These are phyloP conservation scores for Candida sojae DNA, from an alignment of 1,139 yeast genomes.

Conservation along the genomic window DNA sequence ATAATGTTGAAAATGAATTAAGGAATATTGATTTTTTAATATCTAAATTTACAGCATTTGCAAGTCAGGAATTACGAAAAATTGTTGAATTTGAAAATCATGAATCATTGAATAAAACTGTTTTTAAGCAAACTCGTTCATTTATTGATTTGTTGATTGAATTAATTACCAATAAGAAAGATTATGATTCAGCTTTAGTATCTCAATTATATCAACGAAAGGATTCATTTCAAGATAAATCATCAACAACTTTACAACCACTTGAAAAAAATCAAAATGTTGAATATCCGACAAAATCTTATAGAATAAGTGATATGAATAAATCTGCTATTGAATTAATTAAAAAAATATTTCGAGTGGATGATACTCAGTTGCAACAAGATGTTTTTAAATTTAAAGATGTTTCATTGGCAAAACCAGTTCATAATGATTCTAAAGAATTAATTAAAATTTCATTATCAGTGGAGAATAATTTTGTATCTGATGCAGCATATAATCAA, in stretches of 20 bases:
- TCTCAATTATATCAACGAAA: constrained; percentile 36
- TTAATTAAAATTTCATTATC: neutral
- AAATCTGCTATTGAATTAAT: constrained; percentile 37
- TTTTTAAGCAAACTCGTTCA: constrained; percentile 56
- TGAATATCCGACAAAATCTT: constrained; percentile 46
- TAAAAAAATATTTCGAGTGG: constrained; percentile 41
- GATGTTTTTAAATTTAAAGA: constrained; percentile 48
- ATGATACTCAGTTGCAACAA: constrained; percentile 45
- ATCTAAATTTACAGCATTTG: constrained; percentile 63
- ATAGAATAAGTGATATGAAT: constrained; percentile 52
- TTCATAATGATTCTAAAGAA: constrained; percentile 48
- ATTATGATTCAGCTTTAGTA: constrained; percentile 39
- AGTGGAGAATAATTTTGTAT: constrained; percentile 29
- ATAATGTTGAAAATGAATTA: constrained; percentile 41
- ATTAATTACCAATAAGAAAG: constrained; percentile 47
- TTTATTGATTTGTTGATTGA: constrained; percentile 59
- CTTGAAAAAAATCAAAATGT: constrained; percentile 15
- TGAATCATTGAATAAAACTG: constrained; percentile 43
- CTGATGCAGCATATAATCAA: constrained; percentile 37
- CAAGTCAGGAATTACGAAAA: constrained; percentile 64
- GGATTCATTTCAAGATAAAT: constrained; percentile 26
- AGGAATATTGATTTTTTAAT: constrained; percentile 59
- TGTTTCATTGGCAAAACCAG: constrained; percentile 41
- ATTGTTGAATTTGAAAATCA: constrained; percentile 38
- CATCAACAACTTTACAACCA: constrained; percentile 14